Percentiles rank a stretch among this genome's conserved stretches.
Evolutionary conservation across 2,329 filamentous ascomycete genomes (phyloP).

Genomic region (Rhytidhysteron rufulum): DNA sequence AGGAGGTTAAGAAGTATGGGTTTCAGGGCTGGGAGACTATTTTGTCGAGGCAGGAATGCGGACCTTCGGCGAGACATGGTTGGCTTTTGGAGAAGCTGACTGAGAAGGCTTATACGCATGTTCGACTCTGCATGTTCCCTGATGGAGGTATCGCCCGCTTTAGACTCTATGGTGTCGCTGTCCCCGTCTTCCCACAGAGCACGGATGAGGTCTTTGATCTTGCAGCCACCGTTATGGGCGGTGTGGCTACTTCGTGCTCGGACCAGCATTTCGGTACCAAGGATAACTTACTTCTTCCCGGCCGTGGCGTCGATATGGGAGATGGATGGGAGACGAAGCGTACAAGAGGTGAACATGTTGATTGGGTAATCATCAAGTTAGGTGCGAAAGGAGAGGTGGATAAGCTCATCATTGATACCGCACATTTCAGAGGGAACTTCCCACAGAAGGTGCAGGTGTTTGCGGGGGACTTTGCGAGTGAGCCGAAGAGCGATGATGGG

Average conservation of each 20-base stretch:
- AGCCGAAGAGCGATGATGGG: conserved; percentile 54
- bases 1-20: conserved; percentile 50
- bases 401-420: conserved; percentile 71
- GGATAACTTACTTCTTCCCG: conserved; percentile 75
- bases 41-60: conserved; percentile 65
- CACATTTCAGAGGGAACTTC: conserved; percentile 80
- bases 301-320: conserved; percentile 78
- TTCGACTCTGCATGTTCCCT: conserved; percentile 78
- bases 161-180: conserved; percentile 69
- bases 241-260: conserved; percentile 69
- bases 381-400: conserved; percentile 63
- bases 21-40: conserved; percentile 65
- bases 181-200: conserved; percentile 71
- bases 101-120: conserved; percentile 70
- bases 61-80: conserved; percentile 67
- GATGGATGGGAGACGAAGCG: conserved; percentile 84
- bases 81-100: conserved; percentile 62
- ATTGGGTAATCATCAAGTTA: conserved; percentile 76
- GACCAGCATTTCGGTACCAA: conserved; percentile 83
- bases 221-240: conserved; percentile 74
- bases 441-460: conserved; percentile 69
- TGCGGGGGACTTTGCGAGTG: conserved; percentile 55
- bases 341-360: conserved; percentile 68
- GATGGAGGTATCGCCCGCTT: conserved; percentile 82
- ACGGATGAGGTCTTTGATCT: conserved; percentile 67